Conservation (phyloP, 2,329 filamentous ascomycete species). For the Fusarium napiforme region DNA sequence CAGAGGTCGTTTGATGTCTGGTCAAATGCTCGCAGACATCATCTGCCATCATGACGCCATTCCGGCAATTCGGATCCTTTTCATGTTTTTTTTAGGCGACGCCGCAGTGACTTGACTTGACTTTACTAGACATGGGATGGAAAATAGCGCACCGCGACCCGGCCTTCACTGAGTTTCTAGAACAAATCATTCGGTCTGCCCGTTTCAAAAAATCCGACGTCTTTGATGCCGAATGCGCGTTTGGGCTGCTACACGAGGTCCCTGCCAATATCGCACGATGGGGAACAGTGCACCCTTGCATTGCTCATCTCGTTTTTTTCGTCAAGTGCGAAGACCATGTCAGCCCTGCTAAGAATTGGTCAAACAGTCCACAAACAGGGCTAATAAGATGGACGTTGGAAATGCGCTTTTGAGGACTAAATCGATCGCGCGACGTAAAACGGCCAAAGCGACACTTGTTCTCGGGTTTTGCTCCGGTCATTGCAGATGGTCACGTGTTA, state of each 20-base stretch:
- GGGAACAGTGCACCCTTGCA: background rate
- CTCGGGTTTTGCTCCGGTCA: background rate
- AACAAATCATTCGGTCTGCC: conserved; percentile 8
- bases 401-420: background rate
- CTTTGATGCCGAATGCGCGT: background rate
- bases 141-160: background rate
- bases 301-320: background rate
- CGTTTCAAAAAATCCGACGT: background rate
- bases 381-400: background rate
- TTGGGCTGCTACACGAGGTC: background rate
- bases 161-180: background rate
- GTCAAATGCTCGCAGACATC: conserved; percentile 1
- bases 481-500: background rate
- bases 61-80: conserved; percentile 1
- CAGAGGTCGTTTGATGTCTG: background rate
- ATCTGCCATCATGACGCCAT: conserved; percentile 20
- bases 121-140: background rate
- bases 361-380: background rate
- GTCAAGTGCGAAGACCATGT: conserved; percentile 1
- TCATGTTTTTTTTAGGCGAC: background rate
- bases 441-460: background rate
- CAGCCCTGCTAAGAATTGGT: conserved; percentile 1
- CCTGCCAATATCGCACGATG: conserved; percentile 8
- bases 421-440: background rate
- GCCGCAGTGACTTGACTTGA: background rate